Evolutionary conservation across 306 rosid genomes (phyloP), one percentile per base, ranked within the genome.

Genomic region (barrel medic (Medicago truncatula)): DNA sequence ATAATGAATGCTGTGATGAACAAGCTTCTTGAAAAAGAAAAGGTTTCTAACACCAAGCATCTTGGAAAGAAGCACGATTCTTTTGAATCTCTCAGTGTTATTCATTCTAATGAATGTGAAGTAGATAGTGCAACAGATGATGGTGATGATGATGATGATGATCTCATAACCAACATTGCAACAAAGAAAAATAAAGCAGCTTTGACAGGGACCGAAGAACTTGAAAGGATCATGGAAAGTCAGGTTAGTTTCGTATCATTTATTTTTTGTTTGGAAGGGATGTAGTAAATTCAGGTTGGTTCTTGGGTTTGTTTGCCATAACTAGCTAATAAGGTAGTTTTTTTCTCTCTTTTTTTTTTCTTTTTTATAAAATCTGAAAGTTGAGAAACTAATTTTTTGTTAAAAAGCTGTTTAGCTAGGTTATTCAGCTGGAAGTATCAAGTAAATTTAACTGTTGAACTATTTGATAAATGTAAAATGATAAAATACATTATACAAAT

Each of bases 1-100:
- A 77, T 90, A 63, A 94, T 94, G 97, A 88, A 85, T 67, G 76
- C 85, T 25, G 97, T 94, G 52, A 85, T 94, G 93, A 87, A 67
- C 76, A 88, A 78, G 83, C 83, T 94, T 75, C 50, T 94, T 20
- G 85, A 83, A 78, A 87, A 74, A 66, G 85, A 86, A 73, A 84
- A 83, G 9, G 58, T 50, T 71, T 82, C 85, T 28, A 12, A 21
- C 54, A 2, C 64, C 54, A 73, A 47, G 77, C 57, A 44, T 49
- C 36, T 63, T 36, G 83, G 41, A 49, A 78, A 76, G 52, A 38
- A 65, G 73, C 77, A 54, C 60, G 60, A 77, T 67, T 75, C 81
- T 3, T 23, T 62, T 64, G 79, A 57, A 25, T 67, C 82, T 73
- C 70, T 70, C 25, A 69, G 60, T 80, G 74, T 61, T 12, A 62